Conservation (phyloP, 108 stramenopile genomes). For the Skeletonema potamos region DNA sequence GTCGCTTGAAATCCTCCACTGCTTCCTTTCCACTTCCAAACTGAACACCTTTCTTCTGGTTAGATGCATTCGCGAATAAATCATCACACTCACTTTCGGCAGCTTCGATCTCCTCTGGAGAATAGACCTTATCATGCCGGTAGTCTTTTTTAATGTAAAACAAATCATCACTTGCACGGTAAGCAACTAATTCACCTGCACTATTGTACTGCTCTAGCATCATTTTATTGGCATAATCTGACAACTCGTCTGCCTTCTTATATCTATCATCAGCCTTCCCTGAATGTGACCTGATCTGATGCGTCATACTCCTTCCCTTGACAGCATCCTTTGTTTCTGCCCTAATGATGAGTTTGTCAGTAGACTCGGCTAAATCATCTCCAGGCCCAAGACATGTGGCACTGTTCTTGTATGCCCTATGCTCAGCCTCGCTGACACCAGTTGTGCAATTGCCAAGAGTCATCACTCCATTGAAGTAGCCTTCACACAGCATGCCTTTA, state of each 20-base stretch:
- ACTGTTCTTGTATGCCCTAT: not conserved
- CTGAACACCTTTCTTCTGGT: no score
- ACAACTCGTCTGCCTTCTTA: not conserved
- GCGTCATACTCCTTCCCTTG: not conserved
- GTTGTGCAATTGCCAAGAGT: slow-evolving; percentile 1
- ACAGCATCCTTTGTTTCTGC: not conserved
- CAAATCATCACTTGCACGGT: not conserved
- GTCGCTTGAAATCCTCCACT: no score
- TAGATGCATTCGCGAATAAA: no score
- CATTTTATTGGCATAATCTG: not conserved
- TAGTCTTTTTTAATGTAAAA: not conserved
- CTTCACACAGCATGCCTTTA: no score
- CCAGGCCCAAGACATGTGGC: not conserved
- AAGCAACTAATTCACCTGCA: not conserved
- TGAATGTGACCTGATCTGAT: not conserved
- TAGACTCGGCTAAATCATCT: not conserved
- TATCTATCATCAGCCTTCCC: not conserved
- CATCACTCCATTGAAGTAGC: no score
- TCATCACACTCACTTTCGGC: no score
- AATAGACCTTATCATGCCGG: no score
- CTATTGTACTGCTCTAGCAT: not conserved
- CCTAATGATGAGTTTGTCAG: not conserved
- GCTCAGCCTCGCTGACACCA: not conserved
- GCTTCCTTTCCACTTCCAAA: no score
- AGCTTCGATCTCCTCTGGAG: no score